Evolutionary conservation across 106 monocot genomes (phyloP), one percentile per base, ranked within the genome.

Genomic region (Dioscorea alata): DNA sequence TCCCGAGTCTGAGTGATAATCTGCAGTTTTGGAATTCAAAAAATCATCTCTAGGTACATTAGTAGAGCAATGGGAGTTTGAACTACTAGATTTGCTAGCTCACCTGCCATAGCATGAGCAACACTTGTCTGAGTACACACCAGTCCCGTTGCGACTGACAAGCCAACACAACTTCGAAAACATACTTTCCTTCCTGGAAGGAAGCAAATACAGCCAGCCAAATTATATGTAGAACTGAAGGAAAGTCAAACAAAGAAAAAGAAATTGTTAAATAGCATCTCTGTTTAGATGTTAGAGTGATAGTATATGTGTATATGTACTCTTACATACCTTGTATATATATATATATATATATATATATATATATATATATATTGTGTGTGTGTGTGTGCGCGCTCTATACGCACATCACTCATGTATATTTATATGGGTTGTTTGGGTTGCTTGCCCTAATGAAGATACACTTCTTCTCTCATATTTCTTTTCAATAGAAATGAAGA

Each of bases 81-180:
- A 61, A 54, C 15, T 13, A 5, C 33, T 23, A 50, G 20, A 64
- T 33, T 31, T 72, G 50, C 12, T 13, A 59, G 33, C 66, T 82
- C 72, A 89, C 90, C 86, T 63, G 72, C 78, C 82, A 70, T 64
- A 57, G 90, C 82, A 78, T 78, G 73, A 22, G 69, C 76, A 62
- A 71, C 57, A 61, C 20, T 71, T 67, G 70, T 34, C 2, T 31
- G 65, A 31, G 66, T 35, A 61, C 49, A 33, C 24, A 71, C 73
- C 57, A 69, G 56, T 53, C 65, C 82, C 60, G 73, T 61, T 20
- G 68, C 61, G 50, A 61, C 50, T 4, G 80, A 75, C 35, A 83
- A 35, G 49, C 90, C 83, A 35, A 85, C 35, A 61, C 82, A 72
- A 60, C 67, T 72, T 70, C 80, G 79, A 2, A 23, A 16, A n/a